Base-by-base conservation (phyloP, 306 rosid genomes). In the Ochetophila trinervis region DNA sequence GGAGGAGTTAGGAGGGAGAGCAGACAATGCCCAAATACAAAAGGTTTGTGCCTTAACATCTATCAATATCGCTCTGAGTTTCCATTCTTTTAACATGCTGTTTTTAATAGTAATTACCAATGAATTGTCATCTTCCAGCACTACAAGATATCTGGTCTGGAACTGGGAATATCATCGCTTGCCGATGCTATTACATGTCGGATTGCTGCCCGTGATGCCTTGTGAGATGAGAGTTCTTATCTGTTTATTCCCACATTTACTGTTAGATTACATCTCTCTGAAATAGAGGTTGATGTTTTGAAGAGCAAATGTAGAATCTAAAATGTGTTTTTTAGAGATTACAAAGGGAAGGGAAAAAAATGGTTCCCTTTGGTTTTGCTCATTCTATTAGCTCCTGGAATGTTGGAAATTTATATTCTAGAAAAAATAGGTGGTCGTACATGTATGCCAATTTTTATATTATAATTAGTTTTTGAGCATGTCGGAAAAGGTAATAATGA, bases 171-270 rank as follows among this genome's bases (percentile, higher is more conserved):
- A 34, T 92, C 98, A 22, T 79, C 96, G 15, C 80, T 89, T 61
- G 83, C 86, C 23, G 93, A 89, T 80, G 95, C 91, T 35, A 87
- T 92, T 62, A 75, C 83, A 48, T 84, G 93, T 67, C 84, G 95
- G 18, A 89, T 89, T 18, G 93, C 95, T 36, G 81, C 93, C 16
- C 91, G 93, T 11, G 96, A 87, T 66, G 91, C 91, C 59, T 70
- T 85, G 81, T 92, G 86, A 90, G 79, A 80, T 59, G 49, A 34
- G 21, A 52, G 30, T 10, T 5, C 20, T 10, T 8, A 66, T 17
- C 63, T 19, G 15, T 24, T 58, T 47, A 12, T 2, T 42, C 22
- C 4, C 17, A 7, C 12, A 16, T 35, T 63, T 36, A 9, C 4
- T 56, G 18, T 60, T 5, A 24, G 32, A 24, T 27, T 32, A 27